Conservation (phyloP, 225 moss, liverwort and hornwort genomes). For the Rhytidiadelphus loreus region DNA sequence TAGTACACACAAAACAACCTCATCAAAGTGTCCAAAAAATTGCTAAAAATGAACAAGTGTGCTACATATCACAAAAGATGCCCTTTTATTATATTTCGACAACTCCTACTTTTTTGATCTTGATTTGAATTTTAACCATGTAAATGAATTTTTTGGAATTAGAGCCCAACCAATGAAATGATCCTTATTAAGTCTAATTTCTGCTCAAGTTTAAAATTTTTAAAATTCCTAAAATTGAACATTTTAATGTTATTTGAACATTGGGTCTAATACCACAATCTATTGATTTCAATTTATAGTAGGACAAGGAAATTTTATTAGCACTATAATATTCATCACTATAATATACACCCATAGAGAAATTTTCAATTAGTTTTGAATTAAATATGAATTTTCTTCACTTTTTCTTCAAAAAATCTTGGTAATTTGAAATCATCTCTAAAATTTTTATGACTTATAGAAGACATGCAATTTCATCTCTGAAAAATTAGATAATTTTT, state of each 20-base stretch:
- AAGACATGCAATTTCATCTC: background rate
- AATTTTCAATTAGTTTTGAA: background rate
- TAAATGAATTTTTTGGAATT: background rate
- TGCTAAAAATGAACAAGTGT: background rate
- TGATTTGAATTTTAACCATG: background rate
- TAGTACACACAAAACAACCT: background rate
- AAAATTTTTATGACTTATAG: background rate
- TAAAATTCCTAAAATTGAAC: background rate
- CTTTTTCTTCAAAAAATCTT: background rate
- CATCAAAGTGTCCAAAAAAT: accelerated
- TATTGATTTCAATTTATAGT: background rate
- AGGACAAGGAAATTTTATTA: background rate
- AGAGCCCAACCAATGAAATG: background rate
- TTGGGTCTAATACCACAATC: accelerated
- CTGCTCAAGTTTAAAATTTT: accelerated
- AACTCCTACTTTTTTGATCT: background rate
- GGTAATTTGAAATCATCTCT: background rate
- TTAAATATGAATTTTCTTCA: background rate
- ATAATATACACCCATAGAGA: background rate
- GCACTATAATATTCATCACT: background rate
- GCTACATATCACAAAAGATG: accelerated
- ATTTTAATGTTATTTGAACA: background rate
- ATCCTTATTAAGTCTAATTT: background rate
- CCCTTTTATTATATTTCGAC: background rate
- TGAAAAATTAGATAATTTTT: background rate